phyloP scores from a whole-genome alignment of 805 yeast species.

The Candida chilensis region DNA sequence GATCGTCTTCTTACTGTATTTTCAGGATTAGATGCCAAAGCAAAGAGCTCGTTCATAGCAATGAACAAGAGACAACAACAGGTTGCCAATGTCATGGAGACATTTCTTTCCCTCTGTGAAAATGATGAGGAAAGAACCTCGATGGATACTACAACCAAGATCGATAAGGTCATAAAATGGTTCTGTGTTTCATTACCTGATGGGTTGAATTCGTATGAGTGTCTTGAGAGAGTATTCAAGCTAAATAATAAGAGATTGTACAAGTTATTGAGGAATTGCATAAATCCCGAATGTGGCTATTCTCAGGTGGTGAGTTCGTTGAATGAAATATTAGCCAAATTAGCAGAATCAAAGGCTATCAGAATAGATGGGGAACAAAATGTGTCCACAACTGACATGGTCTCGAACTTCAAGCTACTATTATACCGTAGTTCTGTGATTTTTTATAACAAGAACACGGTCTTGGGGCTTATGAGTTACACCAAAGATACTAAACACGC shows the following conservation, averaged over 20 bases:
- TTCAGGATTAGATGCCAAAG: slow-evolving; percentile 40
- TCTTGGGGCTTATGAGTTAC: slow-evolving; percentile 41
- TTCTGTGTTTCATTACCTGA: slow-evolving; percentile 49
- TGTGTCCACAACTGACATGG: slow-evolving; percentile 39
- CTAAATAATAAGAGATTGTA: slow-evolving; percentile 52
- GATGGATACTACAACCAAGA: slow-evolving; percentile 15
- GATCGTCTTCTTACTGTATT: slow-evolving; percentile 42
- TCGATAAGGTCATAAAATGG: slow-evolving; percentile 55
- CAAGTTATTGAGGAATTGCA: slow-evolving; percentile 44
- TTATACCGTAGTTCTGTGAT: slow-evolving; percentile 54
- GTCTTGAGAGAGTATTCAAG: slow-evolving; percentile 42
- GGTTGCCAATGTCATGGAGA: slow-evolving; percentile 38
- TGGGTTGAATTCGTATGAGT: slow-evolving; percentile 32
- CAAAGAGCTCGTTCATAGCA: slow-evolving; percentile 59
- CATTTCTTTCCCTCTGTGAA: slow-evolving; percentile 41
- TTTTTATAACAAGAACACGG: slow-evolving; percentile 57
- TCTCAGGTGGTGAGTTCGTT: slow-evolving; percentile 50
- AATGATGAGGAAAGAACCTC: slow-evolving; percentile 10
- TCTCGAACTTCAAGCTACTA: slow-evolving; percentile 44
- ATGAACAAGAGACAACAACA: slow-evolving; percentile 62
- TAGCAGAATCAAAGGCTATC: slow-evolving; percentile 43
- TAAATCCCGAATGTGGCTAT: slow-evolving; percentile 50
- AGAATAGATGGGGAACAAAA: slow-evolving; percentile 16
- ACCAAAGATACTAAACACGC: slow-evolving; percentile 23
- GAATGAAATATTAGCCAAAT: slow-evolving; percentile 49